Base-by-base conservation (phyloP, 169 alveolate species). In the Plasmodium relictum region DNA sequence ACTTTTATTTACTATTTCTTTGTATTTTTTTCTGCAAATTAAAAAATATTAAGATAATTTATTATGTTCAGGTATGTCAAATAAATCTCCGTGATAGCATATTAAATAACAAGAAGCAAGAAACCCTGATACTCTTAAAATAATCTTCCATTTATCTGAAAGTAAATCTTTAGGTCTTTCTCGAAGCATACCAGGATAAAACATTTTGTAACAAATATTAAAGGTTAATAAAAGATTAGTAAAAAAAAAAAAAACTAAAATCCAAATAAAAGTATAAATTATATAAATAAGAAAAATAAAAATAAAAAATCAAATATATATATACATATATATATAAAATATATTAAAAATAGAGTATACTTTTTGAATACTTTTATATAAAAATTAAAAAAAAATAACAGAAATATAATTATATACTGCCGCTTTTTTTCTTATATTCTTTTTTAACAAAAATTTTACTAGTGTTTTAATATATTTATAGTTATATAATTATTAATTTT, bases 161-260 rank as follows among this genome's bases (percentile, higher is more conserved):
- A 94, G 52, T 45, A 91, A 87, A 12, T 93, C 95, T 91, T 94
- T 94, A 7, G 92, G 93, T 48, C 65, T 90, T 26, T 73, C 89
- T 45, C 94, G 90, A 88, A 94, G 69, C 95, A 94, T 90, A 14
- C 96, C 96, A 41, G 96, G 96, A 88, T 86, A 94, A 93, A 92
- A 88, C 96, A 94, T 94, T 61, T 58, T 94, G 61, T 42, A 44
- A 41, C n/a, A 37, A 42, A 31, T 39, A 42, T 39, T 37, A 24
- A 44, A 42, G 10, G 10, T 18, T 24, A 31, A 31, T 31, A 31
- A 31, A 2, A 31, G 3, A 31, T 3, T 2, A 3, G 20, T 22
- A 54, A 54, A 24, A 24, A 16, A 54, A 54, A 54, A 54, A 18
- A 54, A 54, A 54, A 52, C 12, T 9, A 52, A n/a, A 7, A 10